Base-by-base conservation (phyloP, 352 stramenopile species). In the Pilasporangium apinafurcum region DNA sequence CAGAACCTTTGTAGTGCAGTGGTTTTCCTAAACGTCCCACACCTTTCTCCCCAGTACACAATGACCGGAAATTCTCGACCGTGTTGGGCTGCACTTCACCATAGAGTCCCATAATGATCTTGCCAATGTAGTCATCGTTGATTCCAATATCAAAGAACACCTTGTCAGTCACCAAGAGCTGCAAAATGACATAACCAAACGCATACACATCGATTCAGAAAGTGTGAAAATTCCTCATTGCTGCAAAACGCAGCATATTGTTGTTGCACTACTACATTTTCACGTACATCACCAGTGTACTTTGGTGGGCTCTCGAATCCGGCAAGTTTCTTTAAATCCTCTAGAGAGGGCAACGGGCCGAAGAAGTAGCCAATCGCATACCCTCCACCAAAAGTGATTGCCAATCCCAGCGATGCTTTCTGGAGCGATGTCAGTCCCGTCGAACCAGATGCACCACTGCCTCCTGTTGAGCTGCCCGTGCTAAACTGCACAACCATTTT, bases 111-210 rank as follows among this genome's bases (percentile, higher is more conserved):
- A 92, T 65, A 8, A 93, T 68, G 51, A 92, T 86, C 51, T 88
- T 82, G 12, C 87, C 86, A 14, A 86, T 80, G 40, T 85, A 74
- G 39, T 95, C 64, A 42, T 94, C 92, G 52, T 96, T 94, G 57
- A 99, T 97, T 44, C 88, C 80, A 30, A 99, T 85, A 60, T 98
- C 95, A 54, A 99, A 97, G 71, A 89, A 99, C 16, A 97, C 88
- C 44, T 96, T 96, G 51, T 89, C 74, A 21, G 69, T 85, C 30
- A 89, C 64, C 27, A 76, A 39, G 6, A 87, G 53, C 70, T 83
- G 28, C 22, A 36, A 33, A 1, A 21, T 13, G 25, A 6, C 18
- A 4, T 14, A 34, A 48, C 7, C 20, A 0, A 8, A 18, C n/a
- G n/a, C n/a, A 30, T 1, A 12, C 27, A 14, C 16, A 35, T 20